Conservation (phyloP, 2,329 filamentous ascomycete genomes). For the Stagonosporopsis rhizophila region DNA sequence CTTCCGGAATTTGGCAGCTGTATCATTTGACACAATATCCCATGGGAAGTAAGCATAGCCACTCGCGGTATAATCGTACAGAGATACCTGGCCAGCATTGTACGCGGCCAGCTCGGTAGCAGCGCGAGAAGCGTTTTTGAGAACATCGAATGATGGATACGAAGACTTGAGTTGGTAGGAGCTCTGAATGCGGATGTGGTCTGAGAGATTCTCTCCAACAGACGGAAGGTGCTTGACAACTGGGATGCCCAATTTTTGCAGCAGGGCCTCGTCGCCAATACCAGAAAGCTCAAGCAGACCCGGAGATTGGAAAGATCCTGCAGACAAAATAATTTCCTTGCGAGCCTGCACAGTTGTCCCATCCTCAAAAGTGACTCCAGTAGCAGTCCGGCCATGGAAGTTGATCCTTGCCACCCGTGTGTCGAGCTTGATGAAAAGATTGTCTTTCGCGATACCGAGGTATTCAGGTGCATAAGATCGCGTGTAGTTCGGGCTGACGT, state of each 20-base stretch:
- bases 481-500: constrained; percentile 56
- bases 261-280: constrained; percentile 26
- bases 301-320: constrained; percentile 37
- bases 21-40: constrained; percentile 47
- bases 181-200: constrained; percentile 41
- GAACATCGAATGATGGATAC: constrained; percentile 33
- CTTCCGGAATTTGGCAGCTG: constrained; percentile 36
- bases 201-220: constrained; percentile 44
- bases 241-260: constrained; percentile 28
- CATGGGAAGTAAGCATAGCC: constrained; percentile 55
- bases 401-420: constrained; percentile 51
- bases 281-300: constrained; percentile 38
- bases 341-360: constrained; percentile 40
- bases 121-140: constrained; percentile 40
- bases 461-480: constrained; percentile 60
- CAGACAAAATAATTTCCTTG: constrained; percentile 39
- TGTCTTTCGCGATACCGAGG: constrained; percentile 51
- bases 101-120: constrained; percentile 52
- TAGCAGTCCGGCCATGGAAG: constrained; percentile 39
- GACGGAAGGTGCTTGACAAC: constrained; percentile 28
- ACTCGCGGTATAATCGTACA: constrained; percentile 52
- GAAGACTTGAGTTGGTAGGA: constrained; percentile 34
- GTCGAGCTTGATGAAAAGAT: constrained; percentile 52
- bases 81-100: constrained; percentile 39
- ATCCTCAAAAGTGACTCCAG: constrained; percentile 43